Evolutionary conservation across 768 basidiomycete species (phyloP).

Genomic region (Rhizopogon roseolus): DNA sequence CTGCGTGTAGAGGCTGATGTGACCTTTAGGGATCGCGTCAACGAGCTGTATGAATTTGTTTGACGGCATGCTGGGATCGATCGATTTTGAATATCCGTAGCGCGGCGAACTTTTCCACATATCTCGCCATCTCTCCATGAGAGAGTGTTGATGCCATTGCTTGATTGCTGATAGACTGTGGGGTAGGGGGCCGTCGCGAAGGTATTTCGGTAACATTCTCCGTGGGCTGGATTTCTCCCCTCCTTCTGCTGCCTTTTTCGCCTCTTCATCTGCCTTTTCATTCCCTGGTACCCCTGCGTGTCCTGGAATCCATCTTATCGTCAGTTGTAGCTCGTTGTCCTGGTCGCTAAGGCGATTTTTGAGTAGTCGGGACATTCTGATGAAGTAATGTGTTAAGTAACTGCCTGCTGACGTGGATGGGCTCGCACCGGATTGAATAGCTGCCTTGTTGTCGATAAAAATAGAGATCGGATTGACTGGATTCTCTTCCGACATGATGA

Average conservation of each 20-base stretch:
- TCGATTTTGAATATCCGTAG: too few species aligned
- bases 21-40: too few species aligned
- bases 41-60: too few species aligned
- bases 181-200: neutral
- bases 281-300: constrained; percentile 14
- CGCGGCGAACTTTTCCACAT: too few species aligned
- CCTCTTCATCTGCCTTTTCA: constrained; percentile 14
- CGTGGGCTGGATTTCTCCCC: neutral
- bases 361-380: neutral
- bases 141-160: neutral
- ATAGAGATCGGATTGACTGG: neutral
- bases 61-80: too few species aligned
- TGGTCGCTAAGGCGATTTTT: too few species aligned
- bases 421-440: neutral
- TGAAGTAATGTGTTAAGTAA: constrained; percentile 6
- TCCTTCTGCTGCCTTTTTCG: constrained; percentile 16
- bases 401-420: neutral
- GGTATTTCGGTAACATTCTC: neutral
- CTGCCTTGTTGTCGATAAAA: constrained; percentile 8
- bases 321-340: neutral
- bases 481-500: neutral
- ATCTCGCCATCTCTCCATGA: neutral
- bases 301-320: constrained; percentile 12
- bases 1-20: too few species aligned
- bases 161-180: neutral